A percentile compares a stretch with the other conserved stretches of the same genome.
Conservation (phyloP, 2,329 filamentous ascomycete genomes). For the Fusarium sublunatum region DNA sequence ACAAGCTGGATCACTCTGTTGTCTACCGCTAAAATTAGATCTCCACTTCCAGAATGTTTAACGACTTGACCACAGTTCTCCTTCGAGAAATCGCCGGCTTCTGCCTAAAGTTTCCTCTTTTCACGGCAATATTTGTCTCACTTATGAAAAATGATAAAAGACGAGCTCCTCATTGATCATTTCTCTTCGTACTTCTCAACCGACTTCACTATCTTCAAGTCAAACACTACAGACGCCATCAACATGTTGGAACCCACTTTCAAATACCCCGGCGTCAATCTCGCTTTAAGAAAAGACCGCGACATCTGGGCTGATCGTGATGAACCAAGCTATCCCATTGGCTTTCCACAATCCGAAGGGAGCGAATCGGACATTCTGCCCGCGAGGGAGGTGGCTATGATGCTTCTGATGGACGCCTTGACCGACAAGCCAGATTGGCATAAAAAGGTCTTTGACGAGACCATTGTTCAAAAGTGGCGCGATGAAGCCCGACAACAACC, state of each 20-base stretch:
- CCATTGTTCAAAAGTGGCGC: conserved; percentile 11
- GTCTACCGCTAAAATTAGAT: too few relatives aligned
- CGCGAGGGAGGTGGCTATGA: conserved; percentile 37
- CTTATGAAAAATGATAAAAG: too few relatives aligned
- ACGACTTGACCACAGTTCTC: too few relatives aligned
- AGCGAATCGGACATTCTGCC: not conserved
- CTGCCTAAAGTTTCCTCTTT: too few relatives aligned
- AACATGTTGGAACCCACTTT: not conserved
- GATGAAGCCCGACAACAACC: conserved; percentile 4
- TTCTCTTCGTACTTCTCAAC: too few relatives aligned
- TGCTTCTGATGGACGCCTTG: conserved; percentile 40
- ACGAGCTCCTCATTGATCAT: too few relatives aligned
- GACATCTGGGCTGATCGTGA: not conserved
- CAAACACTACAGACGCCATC: too few relatives aligned
- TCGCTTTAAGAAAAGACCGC: conserved; percentile 30
- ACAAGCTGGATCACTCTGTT: too few relatives aligned
- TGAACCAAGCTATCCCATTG: not conserved
- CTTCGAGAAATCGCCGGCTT: too few relatives aligned
- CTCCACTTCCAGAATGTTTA: too few relatives aligned
- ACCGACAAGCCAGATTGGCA: conserved; percentile 44
- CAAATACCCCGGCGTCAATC: not conserved
- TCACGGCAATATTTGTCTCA: too few relatives aligned
- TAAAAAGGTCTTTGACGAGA: conserved; percentile 33
- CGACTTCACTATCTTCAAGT: too few relatives aligned
- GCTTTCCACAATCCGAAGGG: not conserved